Conservation (phyloP, 371 early-diverging fungal species). For the Mortierella sp. region DNA sequence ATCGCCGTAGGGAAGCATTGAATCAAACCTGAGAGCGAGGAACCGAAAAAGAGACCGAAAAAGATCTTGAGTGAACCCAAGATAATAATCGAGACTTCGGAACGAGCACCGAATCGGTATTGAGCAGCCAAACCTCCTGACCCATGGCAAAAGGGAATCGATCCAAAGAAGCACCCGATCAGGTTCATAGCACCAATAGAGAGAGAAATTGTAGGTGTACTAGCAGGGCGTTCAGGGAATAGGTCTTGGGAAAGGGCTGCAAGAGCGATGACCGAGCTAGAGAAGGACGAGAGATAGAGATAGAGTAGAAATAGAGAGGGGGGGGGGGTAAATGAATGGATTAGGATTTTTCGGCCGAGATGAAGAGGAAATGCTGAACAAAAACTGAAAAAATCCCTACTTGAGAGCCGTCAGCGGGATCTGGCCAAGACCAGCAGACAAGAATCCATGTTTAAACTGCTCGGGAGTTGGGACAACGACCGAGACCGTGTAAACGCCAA, state of each 20-base stretch:
- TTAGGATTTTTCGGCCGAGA: too few relatives aligned
- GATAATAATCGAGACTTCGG: slow-evolving; percentile 80
- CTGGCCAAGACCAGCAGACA: slow-evolving; percentile 85
- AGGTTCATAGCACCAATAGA: slow-evolving; percentile 86
- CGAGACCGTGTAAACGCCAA: slow-evolving; percentile 69
- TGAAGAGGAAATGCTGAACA: too few relatives aligned
- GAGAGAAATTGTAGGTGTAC: slow-evolving; percentile 63
- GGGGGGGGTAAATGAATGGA: too few relatives aligned
- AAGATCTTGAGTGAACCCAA: slow-evolving; percentile 81
- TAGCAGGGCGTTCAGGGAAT: slow-evolving; percentile 73
- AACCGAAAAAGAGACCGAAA: slow-evolving; percentile 83
- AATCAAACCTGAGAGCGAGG: slow-evolving; percentile 77
- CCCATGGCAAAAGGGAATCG: slow-evolving; percentile 87
- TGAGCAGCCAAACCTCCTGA: slow-evolving; percentile 94
- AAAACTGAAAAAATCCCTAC: too few relatives aligned
- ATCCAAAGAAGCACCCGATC: slow-evolving; percentile 86
- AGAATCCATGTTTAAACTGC: slow-evolving; percentile 74
- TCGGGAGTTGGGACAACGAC: slow-evolving; percentile 64
- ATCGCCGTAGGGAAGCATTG: slow-evolving; percentile 78
- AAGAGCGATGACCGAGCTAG: slow-evolving; percentile 85
- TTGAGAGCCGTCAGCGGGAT: slow-evolving; percentile 79
- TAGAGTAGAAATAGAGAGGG: too few relatives aligned
- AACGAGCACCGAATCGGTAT: slow-evolving; percentile 92
- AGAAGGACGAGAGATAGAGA: too few relatives aligned
- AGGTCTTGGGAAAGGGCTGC: slow-evolving; percentile 81